Evolutionary conservation across 2,329 filamentous ascomycete genomes (phyloP).

Genomic region (Chaetomium sp.): DNA sequence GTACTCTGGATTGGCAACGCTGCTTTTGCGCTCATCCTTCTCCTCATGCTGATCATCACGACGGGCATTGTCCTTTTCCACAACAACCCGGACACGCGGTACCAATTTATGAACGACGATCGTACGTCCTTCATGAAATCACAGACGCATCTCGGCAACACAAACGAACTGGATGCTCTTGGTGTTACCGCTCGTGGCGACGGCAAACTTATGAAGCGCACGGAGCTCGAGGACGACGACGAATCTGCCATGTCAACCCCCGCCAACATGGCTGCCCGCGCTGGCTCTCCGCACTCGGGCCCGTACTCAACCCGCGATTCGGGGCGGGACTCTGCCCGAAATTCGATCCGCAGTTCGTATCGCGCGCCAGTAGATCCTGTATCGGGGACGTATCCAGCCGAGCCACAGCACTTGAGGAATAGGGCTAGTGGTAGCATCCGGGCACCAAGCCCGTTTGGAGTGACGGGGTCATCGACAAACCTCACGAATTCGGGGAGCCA

Average conservation of each 20-base stretch:
- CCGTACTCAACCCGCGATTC: conserved; percentile 26
- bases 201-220: conserved; percentile 55
- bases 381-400: conserved; percentile 40
- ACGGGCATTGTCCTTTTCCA: conserved; percentile 61
- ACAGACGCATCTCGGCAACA: conserved; percentile 61
- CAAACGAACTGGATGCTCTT: conserved; percentile 75
- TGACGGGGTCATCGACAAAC: conserved; percentile 18
- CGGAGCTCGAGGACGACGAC: conserved; percentile 62
- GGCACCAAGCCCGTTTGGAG: conserved; percentile 25
- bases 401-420: conserved; percentile 15
- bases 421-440: conserved; percentile 19
- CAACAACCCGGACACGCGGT: conserved; percentile 80
- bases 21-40: conserved; percentile 65
- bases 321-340: conserved; percentile 22
- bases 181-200: conserved; percentile 77
- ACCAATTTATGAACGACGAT: conserved; percentile 85
- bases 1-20: conserved; percentile 79
- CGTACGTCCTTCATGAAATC: conserved; percentile 89
- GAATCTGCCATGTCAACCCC: conserved; percentile 59
- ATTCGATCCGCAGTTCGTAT: conserved; percentile 12
- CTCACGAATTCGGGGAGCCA: conserved; percentile 12
- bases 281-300: conserved; percentile 39
- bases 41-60: conserved; percentile 70
- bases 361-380: conserved; percentile 40
- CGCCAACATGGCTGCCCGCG: conserved; percentile 14